Evolutionary conservation across 441 rosid species (phyloP), one percentile per base, ranked within the genome.

Genomic region (Theobroma grandiflorum): DNA sequence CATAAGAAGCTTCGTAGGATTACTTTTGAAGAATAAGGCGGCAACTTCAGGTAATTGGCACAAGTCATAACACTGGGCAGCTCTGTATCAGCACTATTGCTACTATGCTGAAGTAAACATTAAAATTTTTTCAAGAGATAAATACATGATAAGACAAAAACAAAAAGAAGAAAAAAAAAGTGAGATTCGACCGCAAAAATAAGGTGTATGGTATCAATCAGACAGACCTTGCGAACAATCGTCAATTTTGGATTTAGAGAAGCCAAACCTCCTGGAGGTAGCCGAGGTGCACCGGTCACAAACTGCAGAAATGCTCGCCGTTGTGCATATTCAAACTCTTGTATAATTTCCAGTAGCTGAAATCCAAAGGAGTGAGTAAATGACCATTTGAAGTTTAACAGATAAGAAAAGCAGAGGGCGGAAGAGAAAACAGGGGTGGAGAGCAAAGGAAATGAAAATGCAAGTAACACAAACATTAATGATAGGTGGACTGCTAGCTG

Each of bases 31-130:
- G 99, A 89, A 83, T 97, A 97, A 68, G 98, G 94, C 8, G 99
- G 99, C 78, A 95, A 88, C 89, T 95, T 97, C 80, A 97, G 90
- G 82, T 97, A 97, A 88, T 97, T 97, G 78, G 99, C 99, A 73
- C 99, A 95, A 52, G 99, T 97, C 99, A 95, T 97, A 87, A 97
- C 99, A 67, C 99, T 95, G 38, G 99, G 99, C 69, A 97, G 85
- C 87, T 95, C 99, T 4, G 86, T 85, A 82, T 97, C 98, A 0
- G 88, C 93, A 65, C 85, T 85, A 78, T 86, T 88, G 87, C 94
- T 86, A 73, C 93, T 91, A 52, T 90, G 95, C 99, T 97, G 95
- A 80, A 65, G 82, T 81, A 61, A 77, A 65, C 55, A 73, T 22
- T 40, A 78, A 70, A 73, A 80, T 14, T 78, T 16, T 14, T 78